Evolutionary conservation across 352 stramenopile genomes (phyloP).

Genomic region (Phytophthora litchii): DNA sequence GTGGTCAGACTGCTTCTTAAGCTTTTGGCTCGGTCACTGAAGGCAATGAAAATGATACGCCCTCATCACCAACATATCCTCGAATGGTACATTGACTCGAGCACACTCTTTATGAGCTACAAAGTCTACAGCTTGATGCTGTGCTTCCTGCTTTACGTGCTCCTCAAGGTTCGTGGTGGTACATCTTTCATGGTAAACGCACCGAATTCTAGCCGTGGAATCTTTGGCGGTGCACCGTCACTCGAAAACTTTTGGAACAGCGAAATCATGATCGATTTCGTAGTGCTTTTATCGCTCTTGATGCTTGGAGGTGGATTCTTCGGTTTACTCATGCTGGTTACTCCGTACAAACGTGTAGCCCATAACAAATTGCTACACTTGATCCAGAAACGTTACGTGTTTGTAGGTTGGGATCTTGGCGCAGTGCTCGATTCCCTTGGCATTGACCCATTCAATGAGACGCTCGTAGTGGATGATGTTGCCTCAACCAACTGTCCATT

Average conservation of each 20-base stretch:
- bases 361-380: slow-evolving; percentile 54
- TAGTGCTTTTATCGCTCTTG: slow-evolving; percentile 43
- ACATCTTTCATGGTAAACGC: slow-evolving; percentile 55
- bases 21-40: slow-evolving; percentile 33
- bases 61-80: slow-evolving; percentile 33
- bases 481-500: slow-evolving; percentile 41
- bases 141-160: slow-evolving; percentile 44
- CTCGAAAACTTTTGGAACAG: slow-evolving; percentile 54
- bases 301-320: slow-evolving; percentile 33
- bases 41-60: slow-evolving; percentile 40
- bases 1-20: slow-evolving; percentile 38
- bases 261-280: slow-evolving; percentile 63
- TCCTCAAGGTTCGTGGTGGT: slow-evolving; percentile 39
- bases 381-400: slow-evolving; percentile 54
- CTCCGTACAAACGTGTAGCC: slow-evolving; percentile 43
- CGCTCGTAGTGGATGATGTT: slow-evolving; percentile 28
- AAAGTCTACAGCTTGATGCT: slow-evolving; percentile 67
- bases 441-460: slow-evolving; percentile 45
- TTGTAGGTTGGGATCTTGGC: slow-evolving; percentile 58
- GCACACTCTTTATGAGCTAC: slow-evolving; percentile 58
- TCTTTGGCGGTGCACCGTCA: slow-evolving; percentile 45
- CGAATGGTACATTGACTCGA: slow-evolving; percentile 58
- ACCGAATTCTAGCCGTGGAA: slow-evolving; percentile 31
- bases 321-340: slow-evolving; percentile 37
- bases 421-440: slow-evolving; percentile 43